Evolutionary conservation across 768 basidiomycete genomes (phyloP).

Genomic region (Phaeotremella skinneri): DNA sequence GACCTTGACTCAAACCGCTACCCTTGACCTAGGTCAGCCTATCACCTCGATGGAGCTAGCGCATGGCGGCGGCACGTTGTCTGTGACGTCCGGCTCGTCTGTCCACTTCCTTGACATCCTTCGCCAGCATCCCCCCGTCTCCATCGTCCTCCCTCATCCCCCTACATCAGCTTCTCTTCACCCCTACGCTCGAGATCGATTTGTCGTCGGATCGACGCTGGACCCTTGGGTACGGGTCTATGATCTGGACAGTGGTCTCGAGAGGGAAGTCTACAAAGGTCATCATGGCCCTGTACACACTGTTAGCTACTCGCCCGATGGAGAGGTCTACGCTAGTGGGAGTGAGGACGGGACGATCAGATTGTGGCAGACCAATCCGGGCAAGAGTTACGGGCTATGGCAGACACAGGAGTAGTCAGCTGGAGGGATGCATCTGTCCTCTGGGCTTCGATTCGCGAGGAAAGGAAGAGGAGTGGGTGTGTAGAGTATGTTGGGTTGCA

Average conservation of each 20-base stretch:
- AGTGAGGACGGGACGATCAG: constrained; percentile 90
- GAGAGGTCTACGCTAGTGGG: constrained; percentile 95
- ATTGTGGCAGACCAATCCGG: constrained; percentile 94
- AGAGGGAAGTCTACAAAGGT: constrained; percentile 86
- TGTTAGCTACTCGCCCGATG: constrained; percentile 90
- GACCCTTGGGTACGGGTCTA: constrained; percentile 98
- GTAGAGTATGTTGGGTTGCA: too few relatives aligned
- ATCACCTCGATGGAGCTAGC: constrained; percentile 96
- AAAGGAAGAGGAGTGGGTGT: neutral
- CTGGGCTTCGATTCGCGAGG: too few relatives aligned
- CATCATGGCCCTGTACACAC: constrained; percentile 97
- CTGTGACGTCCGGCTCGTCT: constrained; percentile 85
- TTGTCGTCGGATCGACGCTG: constrained; percentile 81
- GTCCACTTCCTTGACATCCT: constrained; percentile 77
- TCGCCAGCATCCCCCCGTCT: constrained; percentile 64
- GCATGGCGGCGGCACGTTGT: constrained; percentile 69
- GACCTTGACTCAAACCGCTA: constrained; percentile 68
- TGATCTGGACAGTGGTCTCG: constrained; percentile 75
- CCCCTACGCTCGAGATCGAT: constrained; percentile 79
- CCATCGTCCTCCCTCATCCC: constrained; percentile 73
- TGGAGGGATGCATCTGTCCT: neutral
- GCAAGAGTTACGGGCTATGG: constrained; percentile 84
- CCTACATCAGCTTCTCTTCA: constrained; percentile 95
- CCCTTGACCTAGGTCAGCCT: constrained; percentile 68
- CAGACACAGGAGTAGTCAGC: constrained; percentile 35